Evolutionary conservation across 495 filamentous ascomycete species (phyloP).

Genomic region (Podospora didyma): DNA sequence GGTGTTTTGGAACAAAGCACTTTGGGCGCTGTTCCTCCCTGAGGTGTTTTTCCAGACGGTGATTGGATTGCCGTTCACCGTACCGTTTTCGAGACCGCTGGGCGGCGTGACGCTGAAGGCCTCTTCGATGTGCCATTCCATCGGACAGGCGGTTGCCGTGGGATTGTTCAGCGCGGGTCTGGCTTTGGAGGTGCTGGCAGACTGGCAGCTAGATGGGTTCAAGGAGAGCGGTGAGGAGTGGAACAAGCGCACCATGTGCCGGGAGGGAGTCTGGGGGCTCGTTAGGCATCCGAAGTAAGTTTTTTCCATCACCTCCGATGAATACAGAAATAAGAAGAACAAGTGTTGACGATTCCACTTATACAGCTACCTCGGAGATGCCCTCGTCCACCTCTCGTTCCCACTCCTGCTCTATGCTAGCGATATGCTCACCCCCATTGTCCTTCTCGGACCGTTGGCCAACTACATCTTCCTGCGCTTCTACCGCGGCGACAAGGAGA

Average conservation of each 20-base stretch:
- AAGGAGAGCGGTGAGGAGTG: slow-evolving; percentile 24
- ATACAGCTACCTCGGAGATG: slow-evolving; percentile 56
- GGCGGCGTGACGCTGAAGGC: slow-evolving; percentile 12
- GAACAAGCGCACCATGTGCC: slow-evolving; percentile 31
- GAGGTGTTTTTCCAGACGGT: slow-evolving; percentile 50
- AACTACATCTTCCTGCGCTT: slow-evolving; percentile 57
- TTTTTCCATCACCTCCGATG: not conserved
- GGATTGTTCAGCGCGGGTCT: slow-evolving; percentile 52
- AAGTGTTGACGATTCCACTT: too few species aligned
- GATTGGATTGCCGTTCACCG: slow-evolving; percentile 51
- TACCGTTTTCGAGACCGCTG: slow-evolving; percentile 39
- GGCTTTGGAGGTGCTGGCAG: slow-evolving; percentile 50
- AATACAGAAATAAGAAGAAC: too few species aligned
- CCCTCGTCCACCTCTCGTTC: slow-evolving; percentile 51
- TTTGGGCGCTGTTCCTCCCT: slow-evolving; percentile 49
- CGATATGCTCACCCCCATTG: slow-evolving; percentile 48
- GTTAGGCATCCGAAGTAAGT: slow-evolving; percentile 60
- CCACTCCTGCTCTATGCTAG: slow-evolving; percentile 46
- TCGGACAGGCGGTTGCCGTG: slow-evolving; percentile 42
- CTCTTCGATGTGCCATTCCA: slow-evolving; percentile 5
- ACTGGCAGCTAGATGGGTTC: slow-evolving; percentile 46
- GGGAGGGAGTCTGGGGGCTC: slow-evolving; percentile 55
- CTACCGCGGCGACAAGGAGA: slow-evolving; percentile 51
- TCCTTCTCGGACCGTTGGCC: slow-evolving; percentile 49
- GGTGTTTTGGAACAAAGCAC: slow-evolving; percentile 50